Base-by-base conservation (phyloP, 139 green algal species). In the Chlamydomonas applanata region DNA sequence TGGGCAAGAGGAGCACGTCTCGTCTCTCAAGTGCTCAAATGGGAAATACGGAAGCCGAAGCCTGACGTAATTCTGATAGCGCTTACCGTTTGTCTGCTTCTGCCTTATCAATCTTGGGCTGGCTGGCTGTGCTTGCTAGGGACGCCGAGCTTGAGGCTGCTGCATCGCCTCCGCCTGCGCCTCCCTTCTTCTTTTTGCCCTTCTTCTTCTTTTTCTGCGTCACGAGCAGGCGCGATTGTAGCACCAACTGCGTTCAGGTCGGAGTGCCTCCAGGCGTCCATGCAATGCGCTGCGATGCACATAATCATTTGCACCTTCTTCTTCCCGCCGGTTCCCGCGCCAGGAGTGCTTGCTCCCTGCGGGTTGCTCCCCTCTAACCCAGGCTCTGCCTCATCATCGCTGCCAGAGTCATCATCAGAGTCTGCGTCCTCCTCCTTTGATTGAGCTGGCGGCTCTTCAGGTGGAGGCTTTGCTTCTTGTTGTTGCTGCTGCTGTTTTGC, bases 161-260 rank as follows among this genome's bases (percentile, higher is more conserved):
- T 62, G 25, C n/a, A 44, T 36, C 52, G 11, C 13, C 29, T 7
- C n/a, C 64, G 20, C 2, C 73, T 56, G 60, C 61, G 13, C 0
- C 20, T n/a, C 35, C 34, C 30, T 27, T 49, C 4, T 30, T 44
- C 44, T 75, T 73, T 30, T 75, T 75, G 5, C 56, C 36, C 66
- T 83, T 79, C 72, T 74, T 74, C 54, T 83, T 83, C 78, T 83
- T 83, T 49, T 83, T 77, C 76, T 73, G 69, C 45, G 64, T 14
- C 9, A 19, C 13, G 24, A 7, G 11, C 40, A 49, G 7, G 40
- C 7, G 7, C 40, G 40, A 49, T 49, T 49, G 40, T 49, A 7
- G 40, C 7, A 7, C 7, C 40, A 49, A 49, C 7, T 49, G 40
- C 11, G n/a, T n/a, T n/a, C n/a, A n/a, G n/a, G n/a, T n/a, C n/a